A percentile compares a stretch with the other conserved stretches of the same genome.
These are phyloP conservation scores for Fusarium sp. DNA, from an alignment of 2,329 filamentous ascomycete genomes.

Conservation along the genomic window DNA sequence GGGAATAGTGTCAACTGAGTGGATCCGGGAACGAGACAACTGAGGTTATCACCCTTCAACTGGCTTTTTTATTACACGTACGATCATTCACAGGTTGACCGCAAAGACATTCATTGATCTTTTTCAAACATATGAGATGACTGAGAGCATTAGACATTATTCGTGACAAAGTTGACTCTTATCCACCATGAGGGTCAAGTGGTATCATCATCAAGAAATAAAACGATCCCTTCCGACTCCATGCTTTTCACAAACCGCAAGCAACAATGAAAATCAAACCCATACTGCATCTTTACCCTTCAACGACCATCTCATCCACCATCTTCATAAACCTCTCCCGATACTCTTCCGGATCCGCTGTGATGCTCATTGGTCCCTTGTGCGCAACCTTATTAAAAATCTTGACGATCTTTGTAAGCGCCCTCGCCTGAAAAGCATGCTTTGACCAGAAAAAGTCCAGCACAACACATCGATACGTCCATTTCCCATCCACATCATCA, in stretches of 20 bases:
- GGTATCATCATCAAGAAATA: not conserved
- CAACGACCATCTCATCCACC: constrained; percentile 56
- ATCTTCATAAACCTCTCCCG: constrained; percentile 62
- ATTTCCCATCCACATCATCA: constrained; percentile 68
- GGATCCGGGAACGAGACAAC: not conserved
- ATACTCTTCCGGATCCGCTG: constrained; percentile 75
- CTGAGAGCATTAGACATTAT: not conserved
- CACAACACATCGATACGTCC: constrained; percentile 73
- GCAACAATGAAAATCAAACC: not conserved
- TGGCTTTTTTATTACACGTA: too few species aligned
- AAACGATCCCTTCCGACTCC: not conserved
- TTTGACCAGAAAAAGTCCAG: constrained; percentile 85
- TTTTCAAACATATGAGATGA: not conserved
- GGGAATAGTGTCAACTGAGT: not conserved
- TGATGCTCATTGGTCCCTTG: constrained; percentile 79
- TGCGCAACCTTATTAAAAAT: constrained; percentile 70
- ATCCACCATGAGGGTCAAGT: not conserved
- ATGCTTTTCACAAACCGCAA: not conserved
- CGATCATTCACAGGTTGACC: not conserved
- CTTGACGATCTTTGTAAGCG: constrained; percentile 72
- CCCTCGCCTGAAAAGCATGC: constrained; percentile 72
- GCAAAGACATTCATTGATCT: fast-evolving
- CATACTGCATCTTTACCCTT: constrained; percentile 31
- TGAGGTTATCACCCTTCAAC: not conserved
- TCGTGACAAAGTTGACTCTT: not conserved